phyloP scores from a whole-genome alignment of 2,329 filamentous ascomycete genomes.

The Metarhizium humberi region DNA sequence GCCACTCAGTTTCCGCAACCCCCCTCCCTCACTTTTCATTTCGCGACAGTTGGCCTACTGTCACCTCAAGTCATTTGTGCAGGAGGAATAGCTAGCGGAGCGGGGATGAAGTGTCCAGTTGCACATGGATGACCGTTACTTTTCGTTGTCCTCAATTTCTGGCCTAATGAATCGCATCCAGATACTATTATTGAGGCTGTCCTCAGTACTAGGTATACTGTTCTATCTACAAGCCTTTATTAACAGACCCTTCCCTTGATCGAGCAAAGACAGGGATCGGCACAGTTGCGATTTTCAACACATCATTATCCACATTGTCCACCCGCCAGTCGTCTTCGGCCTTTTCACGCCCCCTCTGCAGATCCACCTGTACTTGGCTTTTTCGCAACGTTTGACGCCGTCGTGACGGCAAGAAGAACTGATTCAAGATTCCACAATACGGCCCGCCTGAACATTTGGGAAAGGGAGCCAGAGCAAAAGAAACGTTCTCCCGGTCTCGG shows the following conservation, averaged over 20 bases:
- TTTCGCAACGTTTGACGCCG: conserved; percentile 1
- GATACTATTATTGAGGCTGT: not conserved
- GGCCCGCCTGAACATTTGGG: not conserved
- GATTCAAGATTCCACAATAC: not conserved
- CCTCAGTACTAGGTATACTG: not conserved
- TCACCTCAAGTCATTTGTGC: not conserved
- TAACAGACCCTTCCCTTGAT: not conserved
- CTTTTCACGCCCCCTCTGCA: not conserved
- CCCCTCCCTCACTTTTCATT: not conserved
- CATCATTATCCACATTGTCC: not conserved
- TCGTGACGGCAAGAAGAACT: not conserved
- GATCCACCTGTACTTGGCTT: conserved; percentile 1
- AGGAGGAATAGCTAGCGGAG: not conserved
- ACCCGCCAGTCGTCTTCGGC: not conserved
- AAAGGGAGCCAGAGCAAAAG: not conserved
- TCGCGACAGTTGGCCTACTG: not conserved
- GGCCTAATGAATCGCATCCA: not conserved
- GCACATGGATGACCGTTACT: not conserved
- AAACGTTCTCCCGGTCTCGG: not conserved
- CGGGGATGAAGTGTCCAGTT: not conserved
- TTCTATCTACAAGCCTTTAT: not conserved
- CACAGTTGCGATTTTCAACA: not conserved
- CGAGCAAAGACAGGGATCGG: not conserved
- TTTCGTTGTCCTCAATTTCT: not conserved
- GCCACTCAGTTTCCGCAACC: not conserved